phyloP scores from a whole-genome alignment of 1,139 yeast genomes.

The Nakaseomyces bracarensis region DNA sequence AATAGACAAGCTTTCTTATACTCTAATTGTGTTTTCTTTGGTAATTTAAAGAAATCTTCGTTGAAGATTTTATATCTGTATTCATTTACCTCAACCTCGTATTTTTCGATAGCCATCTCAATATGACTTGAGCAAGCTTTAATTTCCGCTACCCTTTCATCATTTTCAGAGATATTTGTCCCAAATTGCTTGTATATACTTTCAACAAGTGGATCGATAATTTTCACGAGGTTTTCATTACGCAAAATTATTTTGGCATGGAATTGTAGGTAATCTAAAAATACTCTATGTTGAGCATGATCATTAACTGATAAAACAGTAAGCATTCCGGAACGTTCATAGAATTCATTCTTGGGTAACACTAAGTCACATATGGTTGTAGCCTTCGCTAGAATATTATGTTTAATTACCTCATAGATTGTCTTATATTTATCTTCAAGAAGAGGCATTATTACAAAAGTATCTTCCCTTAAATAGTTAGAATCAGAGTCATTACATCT shows the following conservation, averaged over 20 bases:
- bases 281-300: slow-evolving; percentile 14
- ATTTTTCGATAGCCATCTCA: slow-evolving; percentile 1
- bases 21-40: slow-evolving; percentile 17
- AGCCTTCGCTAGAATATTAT: slow-evolving; percentile 16
- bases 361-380: slow-evolving; percentile 22
- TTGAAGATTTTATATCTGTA: slow-evolving; percentile 12
- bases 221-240: slow-evolving; percentile 17
- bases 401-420: slow-evolving; percentile 12
- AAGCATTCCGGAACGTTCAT: slow-evolving; percentile 12
- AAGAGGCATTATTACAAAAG: slow-evolving; percentile 15
- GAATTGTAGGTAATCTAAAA: slow-evolving; percentile 18
- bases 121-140: neutral
- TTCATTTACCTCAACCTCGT: slow-evolving; percentile 9
- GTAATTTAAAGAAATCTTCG: slow-evolving; percentile 8
- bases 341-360: slow-evolving; percentile 19
- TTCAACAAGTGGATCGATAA: slow-evolving; percentile 14
- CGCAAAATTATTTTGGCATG: slow-evolving; percentile 16
- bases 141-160: slow-evolving; percentile 11
- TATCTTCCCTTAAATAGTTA: slow-evolving; percentile 18
- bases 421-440: slow-evolving; percentile 13
- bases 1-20: slow-evolving; percentile 29
- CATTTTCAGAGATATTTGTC: slow-evolving; percentile 28
- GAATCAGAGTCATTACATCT: slow-evolving; percentile 1
- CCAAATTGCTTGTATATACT: slow-evolving; percentile 10
- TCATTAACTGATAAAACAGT: slow-evolving; percentile 9